Evolutionary conservation across 768 basidiomycete genomes (phyloP), one percentile per base, ranked within the genome.

Genomic region (Termitomyces eurrhizus): DNA sequence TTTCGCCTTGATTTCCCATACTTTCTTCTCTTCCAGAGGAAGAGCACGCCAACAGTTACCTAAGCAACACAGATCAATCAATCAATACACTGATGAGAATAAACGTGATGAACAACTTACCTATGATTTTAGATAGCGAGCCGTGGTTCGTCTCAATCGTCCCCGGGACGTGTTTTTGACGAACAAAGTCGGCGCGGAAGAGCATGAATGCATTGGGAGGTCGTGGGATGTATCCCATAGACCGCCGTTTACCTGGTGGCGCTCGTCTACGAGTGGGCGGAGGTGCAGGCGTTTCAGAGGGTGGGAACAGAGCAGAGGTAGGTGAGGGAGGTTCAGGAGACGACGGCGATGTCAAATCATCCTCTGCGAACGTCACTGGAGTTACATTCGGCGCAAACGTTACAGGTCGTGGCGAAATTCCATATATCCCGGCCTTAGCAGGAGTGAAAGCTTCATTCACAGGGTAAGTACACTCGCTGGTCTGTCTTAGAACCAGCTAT

Each of bases 131-230:
- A 4, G 69, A 71, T 14, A 72, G 56, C 2, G 70, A 69, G 7
- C 71, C 71, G 42, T 72, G 72, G 57, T 72, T 72, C 14, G 69
- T 73, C 60, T 69, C 90, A 62, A 92, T 87, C 24, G 83, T 84
- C 18, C 88, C 86, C 1, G 89, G 87, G 60, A 92, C 89, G 66
- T 91, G 89, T 66, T 89, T 88, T 66, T 83, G 87, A 67, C 87
- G 80, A 63, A 92, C 88, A 73, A 92, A 91, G 52, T 89, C 87
- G 4, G 89, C 89, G 58, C 90, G 84, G 78, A 92, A 93, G 65
- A 93, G 81, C 78, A 93, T 93, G 77, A 92, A 93, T 9, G 90
- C 90, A 62, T 93, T 93, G 6, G 90, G 88, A 1, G 90, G 90
- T 24, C 90, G 83, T 3, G 90, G 90, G 52, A 93, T 89, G 69